Percentiles rank a stretch among this genome's conserved stretches.
phyloP scores from a whole-genome alignment of 768 basidiomycete genomes.

The Glaciozyma martinii region DNA sequence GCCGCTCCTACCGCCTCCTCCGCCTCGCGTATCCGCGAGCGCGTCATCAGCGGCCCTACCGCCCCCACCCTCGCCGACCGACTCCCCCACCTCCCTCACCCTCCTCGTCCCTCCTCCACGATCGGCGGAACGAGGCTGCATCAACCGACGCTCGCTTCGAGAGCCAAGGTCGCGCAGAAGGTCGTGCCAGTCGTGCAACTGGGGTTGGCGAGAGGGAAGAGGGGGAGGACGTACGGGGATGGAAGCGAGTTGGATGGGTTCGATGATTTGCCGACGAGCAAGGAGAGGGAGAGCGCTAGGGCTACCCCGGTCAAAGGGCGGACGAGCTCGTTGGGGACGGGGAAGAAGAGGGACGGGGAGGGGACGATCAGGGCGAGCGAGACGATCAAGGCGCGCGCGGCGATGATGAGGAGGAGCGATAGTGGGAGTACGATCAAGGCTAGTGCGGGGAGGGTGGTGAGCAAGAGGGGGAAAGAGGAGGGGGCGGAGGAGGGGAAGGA shows the following conservation, averaged over 20 bases:
- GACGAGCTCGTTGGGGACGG: no score
- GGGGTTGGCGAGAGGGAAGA: conserved; percentile 3
- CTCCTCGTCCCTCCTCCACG: background rate
- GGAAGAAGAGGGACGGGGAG: background rate
- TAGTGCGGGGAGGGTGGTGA: background rate
- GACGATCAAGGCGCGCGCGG: background rate
- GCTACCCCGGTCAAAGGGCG: background rate
- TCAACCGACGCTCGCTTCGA: conserved; percentile 13
- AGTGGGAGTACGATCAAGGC: conserved; percentile 2
- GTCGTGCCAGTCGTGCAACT: background rate
- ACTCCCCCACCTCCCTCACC: background rate
- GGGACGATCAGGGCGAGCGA: background rate
- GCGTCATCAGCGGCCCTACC: conserved; percentile 9
- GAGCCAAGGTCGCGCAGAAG: background rate
- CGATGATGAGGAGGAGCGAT: background rate
- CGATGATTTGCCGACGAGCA: conserved; percentile 41
- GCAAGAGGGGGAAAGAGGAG: background rate
- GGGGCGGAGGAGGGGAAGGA: background rate
- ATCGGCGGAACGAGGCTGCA: background rate
- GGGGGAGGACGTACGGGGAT: conserved; percentile 38
- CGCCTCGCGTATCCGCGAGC: conserved; percentile 2
- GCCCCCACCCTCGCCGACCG: background rate
- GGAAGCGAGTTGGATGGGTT: conserved; percentile 44
- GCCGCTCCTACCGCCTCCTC: conserved; percentile 25
- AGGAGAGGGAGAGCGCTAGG: conserved; percentile 32